Evolutionary conservation across 306 rosid genomes (phyloP), one percentile per base, ranked within the genome.

Genomic region (Cucurbita argyrosperma): DNA sequence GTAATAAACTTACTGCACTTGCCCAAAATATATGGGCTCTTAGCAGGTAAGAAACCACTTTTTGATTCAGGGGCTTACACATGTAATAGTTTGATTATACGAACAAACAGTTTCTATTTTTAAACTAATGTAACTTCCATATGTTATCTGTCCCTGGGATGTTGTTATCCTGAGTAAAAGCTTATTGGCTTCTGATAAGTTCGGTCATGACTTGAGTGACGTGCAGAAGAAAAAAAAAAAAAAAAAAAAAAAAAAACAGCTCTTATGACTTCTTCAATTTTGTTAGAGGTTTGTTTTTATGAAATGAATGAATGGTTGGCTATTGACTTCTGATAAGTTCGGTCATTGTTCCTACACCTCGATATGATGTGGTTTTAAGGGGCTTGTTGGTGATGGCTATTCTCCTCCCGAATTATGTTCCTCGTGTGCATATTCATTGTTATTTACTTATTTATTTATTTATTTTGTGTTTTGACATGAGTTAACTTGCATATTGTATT

Each of bases 1-100:
- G 81, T 71, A 57, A 79, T 80, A 59, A 84, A 78, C 79, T 80
- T 89, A 83, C 82, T 93, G 76, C 87, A 84, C 64, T 57, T 90
- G 79, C 89, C 98, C 14, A 93, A 93, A 91, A 80, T 86, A 56
- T 87, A 82, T 77, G 78, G 88, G 63, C 94, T 93, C 80, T 59
- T 86, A 72, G 86, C 80, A 76, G 97, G 96, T 90, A 58, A 59
- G 87, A 73, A 19, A 35, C 64, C 55, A 21, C 55, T 67, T 67
- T 21, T 67, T 21, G 54, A 10, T 40, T 65, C 76, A 76, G 35
- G 42, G 77, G 55, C 39, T 35, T 8, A 57, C 57, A 37, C 51
- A 57, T 59, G 74, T 30, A 30, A 30, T 30, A 30, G 35, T 30
- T 30, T 30, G 35, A 30, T 30, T 30, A 30, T 30, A 30, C 35